Conservation (phyloP, 2,329 filamentous ascomycete species). For the Phaeosphaeriaceae sp. region DNA sequence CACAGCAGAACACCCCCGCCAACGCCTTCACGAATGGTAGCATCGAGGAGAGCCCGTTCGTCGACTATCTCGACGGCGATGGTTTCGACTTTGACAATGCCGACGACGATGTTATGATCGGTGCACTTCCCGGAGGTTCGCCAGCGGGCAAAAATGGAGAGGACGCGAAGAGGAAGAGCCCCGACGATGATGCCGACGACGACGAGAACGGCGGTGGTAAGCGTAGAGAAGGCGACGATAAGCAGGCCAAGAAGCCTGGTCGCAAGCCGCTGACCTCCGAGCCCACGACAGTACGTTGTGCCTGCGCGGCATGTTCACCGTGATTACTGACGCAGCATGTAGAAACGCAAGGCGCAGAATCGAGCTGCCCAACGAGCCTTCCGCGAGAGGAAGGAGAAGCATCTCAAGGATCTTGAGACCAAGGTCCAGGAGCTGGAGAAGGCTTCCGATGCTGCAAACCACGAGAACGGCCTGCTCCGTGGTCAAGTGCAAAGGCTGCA, state of each 20-base stretch:
- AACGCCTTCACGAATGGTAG: slow-evolving; percentile 59
- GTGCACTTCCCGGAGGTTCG: slow-evolving; percentile 71
- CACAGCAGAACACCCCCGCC: slow-evolving; percentile 46
- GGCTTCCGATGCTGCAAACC: slow-evolving; percentile 79
- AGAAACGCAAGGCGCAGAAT: slow-evolving; percentile 90
- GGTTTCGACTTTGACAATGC: slow-evolving; percentile 78
- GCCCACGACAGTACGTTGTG: slow-evolving; percentile 83
- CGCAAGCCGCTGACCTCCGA: slow-evolving; percentile 95
- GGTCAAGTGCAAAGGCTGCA: slow-evolving; percentile 90
- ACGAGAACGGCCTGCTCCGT: slow-evolving; percentile 84
- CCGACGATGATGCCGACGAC: slow-evolving; percentile 70
- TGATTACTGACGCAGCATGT: slow-evolving; percentile 30
- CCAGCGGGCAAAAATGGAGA: slow-evolving; percentile 53
- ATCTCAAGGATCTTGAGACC: slow-evolving; percentile 74
- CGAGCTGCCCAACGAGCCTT: slow-evolving; percentile 69
- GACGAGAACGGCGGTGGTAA: slow-evolving; percentile 74
- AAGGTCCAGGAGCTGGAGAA: slow-evolving; percentile 76
- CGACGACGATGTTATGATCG: slow-evolving; percentile 73
- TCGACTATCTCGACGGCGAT: slow-evolving; percentile 82
- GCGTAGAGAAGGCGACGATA: slow-evolving; percentile 83
- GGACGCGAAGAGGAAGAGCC: slow-evolving; percentile 71
- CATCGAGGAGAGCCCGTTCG: slow-evolving; percentile 77
- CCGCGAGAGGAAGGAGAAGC: slow-evolving; percentile 70
- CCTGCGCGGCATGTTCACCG: slow-evolving; percentile 8
- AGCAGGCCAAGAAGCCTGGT: slow-evolving; percentile 92